Evolutionary conservation across 2,329 filamentous ascomycete genomes (phyloP).

Genomic region (Aspergillus hortae): DNA sequence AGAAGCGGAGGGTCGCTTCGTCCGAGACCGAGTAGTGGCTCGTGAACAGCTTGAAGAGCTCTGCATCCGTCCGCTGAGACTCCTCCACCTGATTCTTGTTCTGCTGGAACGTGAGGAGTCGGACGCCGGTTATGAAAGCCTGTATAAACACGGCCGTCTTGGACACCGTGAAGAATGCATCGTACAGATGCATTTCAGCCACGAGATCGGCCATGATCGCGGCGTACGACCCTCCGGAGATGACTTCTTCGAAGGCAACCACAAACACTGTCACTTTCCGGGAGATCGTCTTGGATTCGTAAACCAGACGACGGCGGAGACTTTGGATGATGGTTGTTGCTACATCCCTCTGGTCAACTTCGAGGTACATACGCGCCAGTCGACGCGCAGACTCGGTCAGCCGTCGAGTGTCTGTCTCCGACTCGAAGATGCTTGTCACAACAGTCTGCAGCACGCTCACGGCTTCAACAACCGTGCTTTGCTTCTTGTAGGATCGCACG

Average conservation of each 20-base stretch:
- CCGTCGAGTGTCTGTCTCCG: background rate
- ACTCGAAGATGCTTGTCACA: background rate
- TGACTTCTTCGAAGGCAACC: background rate
- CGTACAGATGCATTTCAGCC: slow-evolving; percentile 3
- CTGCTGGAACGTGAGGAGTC: slow-evolving; percentile 1
- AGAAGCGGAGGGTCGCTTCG: background rate
- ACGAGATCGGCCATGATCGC: slow-evolving; percentile 2
- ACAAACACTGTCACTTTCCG: background rate
- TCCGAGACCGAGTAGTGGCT: background rate
- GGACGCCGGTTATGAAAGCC: background rate
- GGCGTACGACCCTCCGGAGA: background rate
- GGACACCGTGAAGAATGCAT: background rate
- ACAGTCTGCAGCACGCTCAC: background rate
- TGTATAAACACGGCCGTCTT: background rate
- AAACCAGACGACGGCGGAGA: background rate
- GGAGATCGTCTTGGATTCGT: background rate
- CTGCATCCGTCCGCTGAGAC: background rate
- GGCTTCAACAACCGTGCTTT: background rate
- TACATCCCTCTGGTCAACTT: background rate
- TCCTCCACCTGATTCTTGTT: background rate
- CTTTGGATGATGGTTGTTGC: background rate
- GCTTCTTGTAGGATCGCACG: background rate
- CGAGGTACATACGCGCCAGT: background rate
- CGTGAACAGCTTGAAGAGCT: slow-evolving; percentile 2
- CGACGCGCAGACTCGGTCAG: background rate